Evolutionary conservation across 2,329 filamentous ascomycete genomes (phyloP).

Genomic region (Fonsecaea pedrosoi): DNA sequence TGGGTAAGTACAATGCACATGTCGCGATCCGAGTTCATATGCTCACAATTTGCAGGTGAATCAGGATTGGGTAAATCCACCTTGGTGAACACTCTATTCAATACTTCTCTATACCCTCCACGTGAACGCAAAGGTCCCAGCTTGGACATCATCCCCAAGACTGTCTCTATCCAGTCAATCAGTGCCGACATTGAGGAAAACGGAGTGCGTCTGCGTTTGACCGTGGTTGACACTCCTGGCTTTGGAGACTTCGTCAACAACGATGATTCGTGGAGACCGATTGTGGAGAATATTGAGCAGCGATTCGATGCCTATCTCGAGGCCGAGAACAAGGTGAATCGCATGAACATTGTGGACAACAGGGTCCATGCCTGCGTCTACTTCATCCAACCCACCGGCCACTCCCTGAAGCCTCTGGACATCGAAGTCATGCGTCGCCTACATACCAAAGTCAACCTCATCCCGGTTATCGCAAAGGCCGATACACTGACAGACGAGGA

Average conservation of each 20-base stretch:
- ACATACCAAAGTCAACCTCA: conserved; percentile 99
- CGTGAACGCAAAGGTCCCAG: conserved; percentile 98
- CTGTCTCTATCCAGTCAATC: conserved; percentile 91
- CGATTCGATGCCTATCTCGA: conserved; percentile 98
- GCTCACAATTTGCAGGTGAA: conserved; percentile 71
- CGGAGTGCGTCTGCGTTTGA: conserved; percentile 92
- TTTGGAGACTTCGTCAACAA: conserved; percentile 99
- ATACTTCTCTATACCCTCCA: conserved; percentile 97
- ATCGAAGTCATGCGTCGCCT: conserved; percentile 99
- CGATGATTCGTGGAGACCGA: conserved; percentile 98
- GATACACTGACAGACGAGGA: conserved; percentile 98
- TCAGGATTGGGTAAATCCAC: conserved; percentile 99
- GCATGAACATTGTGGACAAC: conserved; percentile 99
- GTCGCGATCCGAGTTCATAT: background rate
- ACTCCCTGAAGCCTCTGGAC: conserved; percentile 97
- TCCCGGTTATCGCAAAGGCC: conserved; percentile 97
- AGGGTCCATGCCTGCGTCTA: conserved; percentile 98
- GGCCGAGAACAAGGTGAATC: conserved; percentile 99
- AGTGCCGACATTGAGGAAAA: conserved; percentile 98
- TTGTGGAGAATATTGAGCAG: conserved; percentile 99
- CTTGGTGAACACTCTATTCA: conserved; percentile 98
- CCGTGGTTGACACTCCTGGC: conserved; percentile 95
- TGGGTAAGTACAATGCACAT: conserved; percentile 71
- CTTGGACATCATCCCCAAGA: conserved; percentile 98
- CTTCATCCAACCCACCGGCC: conserved; percentile 98